phyloP scores from a whole-genome alignment of 306 rosid species.

The Amphicarpaea edgeworthii region DNA sequence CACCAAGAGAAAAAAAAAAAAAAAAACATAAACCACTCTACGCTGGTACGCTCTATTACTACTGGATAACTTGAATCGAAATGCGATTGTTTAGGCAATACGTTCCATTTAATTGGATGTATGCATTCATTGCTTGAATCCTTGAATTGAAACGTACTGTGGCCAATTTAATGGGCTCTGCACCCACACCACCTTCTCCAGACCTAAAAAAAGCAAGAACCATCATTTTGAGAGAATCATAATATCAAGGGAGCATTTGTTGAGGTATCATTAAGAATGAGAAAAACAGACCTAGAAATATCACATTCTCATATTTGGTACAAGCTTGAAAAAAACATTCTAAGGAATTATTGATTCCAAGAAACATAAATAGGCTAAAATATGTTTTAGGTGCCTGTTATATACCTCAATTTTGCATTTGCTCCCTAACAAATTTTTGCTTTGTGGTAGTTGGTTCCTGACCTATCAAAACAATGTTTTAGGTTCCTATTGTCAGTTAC shows the following conservation, averaged over 20 bases:
- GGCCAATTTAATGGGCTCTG: slow-evolving; percentile 58
- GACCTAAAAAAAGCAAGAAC: slow-evolving; percentile 56
- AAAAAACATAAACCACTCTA: slow-evolving; percentile 7
- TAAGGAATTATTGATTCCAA: too few species aligned
- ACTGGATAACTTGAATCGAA: slow-evolving; percentile 68
- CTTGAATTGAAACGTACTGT: slow-evolving; percentile 60
- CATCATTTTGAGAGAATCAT: slow-evolving; percentile 32
- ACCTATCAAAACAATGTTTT: too few species aligned
- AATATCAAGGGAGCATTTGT: neutral
- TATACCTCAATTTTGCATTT: too few species aligned
- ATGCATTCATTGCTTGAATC: slow-evolving; percentile 74
- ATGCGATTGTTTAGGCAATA: slow-evolving; percentile 68
- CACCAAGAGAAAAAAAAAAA: neutral
- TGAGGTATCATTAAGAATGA: neutral
- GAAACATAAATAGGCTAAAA: too few species aligned
- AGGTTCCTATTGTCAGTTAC: too few species aligned
- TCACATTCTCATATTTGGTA: neutral
- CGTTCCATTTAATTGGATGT: slow-evolving; percentile 68
- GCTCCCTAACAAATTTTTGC: too few species aligned
- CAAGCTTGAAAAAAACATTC: neutral
- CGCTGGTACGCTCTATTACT: too few species aligned
- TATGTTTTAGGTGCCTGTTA: too few species aligned
- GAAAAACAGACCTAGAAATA: too few species aligned
- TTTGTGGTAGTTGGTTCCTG: too few species aligned
- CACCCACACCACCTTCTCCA: neutral